Conservation (phyloP, 2,329 filamentous ascomycete species). For the Colletotrichum siamense region DNA sequence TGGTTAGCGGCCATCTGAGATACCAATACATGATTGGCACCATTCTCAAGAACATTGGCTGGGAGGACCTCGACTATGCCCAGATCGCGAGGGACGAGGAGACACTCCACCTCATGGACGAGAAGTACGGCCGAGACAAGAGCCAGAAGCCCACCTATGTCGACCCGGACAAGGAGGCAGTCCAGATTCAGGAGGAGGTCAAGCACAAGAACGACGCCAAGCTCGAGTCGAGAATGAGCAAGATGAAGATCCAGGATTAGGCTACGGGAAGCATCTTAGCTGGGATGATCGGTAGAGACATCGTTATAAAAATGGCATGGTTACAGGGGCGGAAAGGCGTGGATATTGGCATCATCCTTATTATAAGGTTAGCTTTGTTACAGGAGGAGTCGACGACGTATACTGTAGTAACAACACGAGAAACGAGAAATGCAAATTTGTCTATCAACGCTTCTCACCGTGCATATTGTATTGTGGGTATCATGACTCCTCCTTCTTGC, state of each 20-base stretch:
- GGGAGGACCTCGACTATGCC: constrained; percentile 66
- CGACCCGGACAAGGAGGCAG: constrained; percentile 21
- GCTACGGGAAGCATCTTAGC: constrained; percentile 20
- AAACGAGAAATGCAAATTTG: constrained; percentile 7
- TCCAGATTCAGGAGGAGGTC: constrained; percentile 24
- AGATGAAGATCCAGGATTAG: constrained; percentile 26
- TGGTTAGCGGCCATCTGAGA: constrained; percentile 72
- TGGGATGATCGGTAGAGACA: constrained; percentile 15
- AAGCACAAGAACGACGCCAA: constrained; percentile 28
- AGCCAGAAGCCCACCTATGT: constrained; percentile 10
- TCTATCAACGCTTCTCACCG: not conserved
- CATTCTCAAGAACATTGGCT: constrained; percentile 70
- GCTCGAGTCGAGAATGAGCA: constrained; percentile 30
- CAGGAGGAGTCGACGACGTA: not conserved
- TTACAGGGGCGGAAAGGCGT: not conserved
- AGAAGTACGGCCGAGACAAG: constrained; percentile 44
- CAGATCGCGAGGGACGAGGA: constrained; percentile 37
- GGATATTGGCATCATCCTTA: not conserved
- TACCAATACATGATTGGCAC: constrained; percentile 72
- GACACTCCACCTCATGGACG: constrained; percentile 33
- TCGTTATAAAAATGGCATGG: not conserved
- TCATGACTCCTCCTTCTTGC: constrained; percentile 41
- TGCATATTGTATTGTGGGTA: not conserved
- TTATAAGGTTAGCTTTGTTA: not conserved
- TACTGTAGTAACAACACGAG: not conserved